These are phyloP conservation scores for Aegilops sharonensis DNA, from an alignment of 176 grass and related monocot genomes.

Conservation along the genomic window DNA sequence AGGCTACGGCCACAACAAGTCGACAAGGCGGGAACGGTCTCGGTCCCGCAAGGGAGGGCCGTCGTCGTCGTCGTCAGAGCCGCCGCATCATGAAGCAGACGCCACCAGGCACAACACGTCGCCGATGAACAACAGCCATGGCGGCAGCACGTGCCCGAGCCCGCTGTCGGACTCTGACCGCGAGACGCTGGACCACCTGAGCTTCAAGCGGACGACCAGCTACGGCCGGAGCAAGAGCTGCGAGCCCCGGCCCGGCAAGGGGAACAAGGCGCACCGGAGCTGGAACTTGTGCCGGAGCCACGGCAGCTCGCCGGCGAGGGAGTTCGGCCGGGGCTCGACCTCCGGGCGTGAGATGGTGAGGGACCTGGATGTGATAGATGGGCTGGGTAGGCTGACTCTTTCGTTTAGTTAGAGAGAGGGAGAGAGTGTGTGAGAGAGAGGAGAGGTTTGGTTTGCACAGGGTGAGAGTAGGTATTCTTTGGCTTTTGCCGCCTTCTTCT, in stretches of 20 bases:
- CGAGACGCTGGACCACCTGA: constrained; percentile 47
- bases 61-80: background rate
- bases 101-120: constrained; percentile 42
- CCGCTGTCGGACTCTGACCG: constrained; percentile 48
- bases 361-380: constrained; percentile 89
- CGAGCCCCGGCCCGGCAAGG: constrained; percentile 4
- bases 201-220: constrained; percentile 27
- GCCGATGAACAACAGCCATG: constrained; percentile 8
- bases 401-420: background rate
- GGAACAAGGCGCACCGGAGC: constrained; percentile 29
- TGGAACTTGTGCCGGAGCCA: constrained; percentile 63
- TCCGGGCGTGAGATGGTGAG: constrained; percentile 28
- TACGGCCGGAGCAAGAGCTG: constrained; percentile 79
- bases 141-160: background rate
- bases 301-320: constrained; percentile 67
- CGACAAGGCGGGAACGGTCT: constrained; percentile 19
- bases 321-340: constrained; percentile 6
- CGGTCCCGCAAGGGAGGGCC: constrained; percentile 21
- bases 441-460: background rate
- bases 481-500: constrained; percentile 29
- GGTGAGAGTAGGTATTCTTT: constrained; percentile 43
- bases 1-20: constrained; percentile 68
- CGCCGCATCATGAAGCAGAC: background rate
- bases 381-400: constrained; percentile 53
- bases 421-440: too few relatives aligned